Evolutionary conservation across 768 basidiomycete species (phyloP), one percentile per base, ranked within the genome.

Genomic region (Amanita muscaria): DNA sequence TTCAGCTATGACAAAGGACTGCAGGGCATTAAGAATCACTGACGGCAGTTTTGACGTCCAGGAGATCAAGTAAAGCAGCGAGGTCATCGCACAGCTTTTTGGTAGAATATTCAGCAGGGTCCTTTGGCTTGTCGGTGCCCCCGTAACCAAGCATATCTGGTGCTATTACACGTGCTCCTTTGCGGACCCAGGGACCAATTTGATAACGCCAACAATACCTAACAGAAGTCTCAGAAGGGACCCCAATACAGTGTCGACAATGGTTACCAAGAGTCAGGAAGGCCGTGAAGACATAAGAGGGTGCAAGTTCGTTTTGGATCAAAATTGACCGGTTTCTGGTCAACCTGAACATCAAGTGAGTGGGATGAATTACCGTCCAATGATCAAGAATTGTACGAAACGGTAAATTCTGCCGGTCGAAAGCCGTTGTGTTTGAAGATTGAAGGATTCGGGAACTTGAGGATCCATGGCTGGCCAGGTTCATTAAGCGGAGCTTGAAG

Each of bases 141-240:
- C 81, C 82, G 47, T 82, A 85, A n/a, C 83, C 83, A 9, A 74
- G 62, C 73, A 74, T 76, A 51, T 74, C 71, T 15, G 73, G 76
- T 2, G 69, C 82, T 7, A 86, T 61, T 14, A 85, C 79, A 11
- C 83, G 75, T 53, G 66, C 79, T 6, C 82, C 81, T 31, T 63
- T 60, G 32, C 67, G 61, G 14, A 75, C 75, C 82, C 84, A 87
- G 1, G 82, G 77, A 3, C 67, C 69, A 47, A 88, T 84, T 57
- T 86, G 85, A 57, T 80, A 60, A 43, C 82, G 68, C 83, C 83
- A 88, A 25, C 82, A 82, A 58, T 80, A 86, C 78, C 79, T 80
- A 35, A 12, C 38, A 30, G 38, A 21, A 44, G 9, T 9, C 23
- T 16, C 14, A 36, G 10, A 27, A 14, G n/a, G 35, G 31, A 32